Evolutionary conservation across 306 rosid species (phyloP).

Genomic region (Cicer arietinum): DNA sequence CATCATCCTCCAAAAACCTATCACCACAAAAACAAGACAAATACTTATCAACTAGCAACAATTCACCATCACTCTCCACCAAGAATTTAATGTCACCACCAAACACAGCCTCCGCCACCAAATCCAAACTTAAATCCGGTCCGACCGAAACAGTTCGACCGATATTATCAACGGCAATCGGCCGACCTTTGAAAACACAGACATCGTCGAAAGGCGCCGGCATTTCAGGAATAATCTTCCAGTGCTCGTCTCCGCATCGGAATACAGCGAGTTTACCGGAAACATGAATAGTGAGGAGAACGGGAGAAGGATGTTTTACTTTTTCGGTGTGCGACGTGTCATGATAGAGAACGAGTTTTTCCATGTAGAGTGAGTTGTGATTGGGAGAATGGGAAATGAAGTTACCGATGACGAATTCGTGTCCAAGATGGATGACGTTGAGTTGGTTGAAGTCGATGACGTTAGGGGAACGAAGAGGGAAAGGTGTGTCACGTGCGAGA

Average conservation of each 20-base stretch:
- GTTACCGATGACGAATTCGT: constrained; percentile 17
- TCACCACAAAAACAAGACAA: constrained; percentile 29
- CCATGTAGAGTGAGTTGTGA: constrained; percentile 58
- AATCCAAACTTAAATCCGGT: constrained; percentile 36
- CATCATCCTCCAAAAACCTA: background rate
- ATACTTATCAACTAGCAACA: constrained; percentile 73
- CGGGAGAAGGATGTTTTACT: constrained; percentile 35
- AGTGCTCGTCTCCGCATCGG: constrained; percentile 56
- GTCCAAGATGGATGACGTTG: constrained; percentile 52
- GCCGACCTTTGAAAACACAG: constrained; percentile 49
- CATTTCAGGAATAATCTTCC: constrained; percentile 70
- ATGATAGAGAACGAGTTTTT: constrained; percentile 59
- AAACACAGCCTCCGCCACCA: constrained; percentile 70
- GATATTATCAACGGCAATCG: constrained; percentile 67
- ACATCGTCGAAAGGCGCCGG: constrained; percentile 79
- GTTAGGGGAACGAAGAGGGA: constrained; percentile 49
- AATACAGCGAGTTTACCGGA: constrained; percentile 78
- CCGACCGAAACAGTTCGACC: constrained; percentile 68
- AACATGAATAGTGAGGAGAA: constrained; percentile 73
- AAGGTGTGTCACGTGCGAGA: constrained; percentile 21
- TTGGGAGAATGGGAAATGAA: background rate
- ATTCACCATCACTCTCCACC: constrained; percentile 64
- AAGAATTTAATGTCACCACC: constrained; percentile 90
- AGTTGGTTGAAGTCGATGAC: constrained; percentile 48
- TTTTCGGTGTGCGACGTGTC: background rate